Conservation (phyloP, 164 flowering plant genomes). For the Dillenia suffruticosa region DNA sequence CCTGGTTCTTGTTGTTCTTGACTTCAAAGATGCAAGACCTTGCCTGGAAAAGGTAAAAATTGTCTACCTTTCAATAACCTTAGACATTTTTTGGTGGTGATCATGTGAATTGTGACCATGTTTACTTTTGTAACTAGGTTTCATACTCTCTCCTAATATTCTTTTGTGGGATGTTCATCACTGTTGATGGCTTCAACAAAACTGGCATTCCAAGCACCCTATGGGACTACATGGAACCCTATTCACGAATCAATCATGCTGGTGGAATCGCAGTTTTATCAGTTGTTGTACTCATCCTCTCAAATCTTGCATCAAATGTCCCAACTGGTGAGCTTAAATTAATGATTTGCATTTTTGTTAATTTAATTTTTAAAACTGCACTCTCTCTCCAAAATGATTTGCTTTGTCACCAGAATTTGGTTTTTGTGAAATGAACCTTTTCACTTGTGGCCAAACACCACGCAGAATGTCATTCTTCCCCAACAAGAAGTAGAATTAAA, state of each 20-base stretch:
- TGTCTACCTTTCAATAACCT: background rate
- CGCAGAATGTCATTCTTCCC: no score
- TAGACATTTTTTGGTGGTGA: background rate
- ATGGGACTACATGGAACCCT: slow-evolving; percentile 60
- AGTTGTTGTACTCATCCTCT: slow-evolving; percentile 51
- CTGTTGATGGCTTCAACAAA: slow-evolving; percentile 64
- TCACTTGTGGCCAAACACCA: no score
- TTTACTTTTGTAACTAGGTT: slow-evolving; percentile 28
- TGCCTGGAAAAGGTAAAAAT: slow-evolving; percentile 68
- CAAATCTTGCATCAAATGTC: slow-evolving; percentile 66
- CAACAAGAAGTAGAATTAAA: no score
- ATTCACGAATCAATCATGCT: slow-evolving; percentile 40
- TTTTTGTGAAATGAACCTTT: no score
- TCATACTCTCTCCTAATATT: slow-evolving; percentile 64
- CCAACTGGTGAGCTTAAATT: slow-evolving; percentile 44
- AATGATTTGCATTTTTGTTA: no score
- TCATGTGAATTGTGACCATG: no score
- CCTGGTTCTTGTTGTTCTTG: slow-evolving; percentile 80
- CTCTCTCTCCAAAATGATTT: no score
- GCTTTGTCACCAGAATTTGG: no score
- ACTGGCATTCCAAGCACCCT: slow-evolving; percentile 54
- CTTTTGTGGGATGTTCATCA: slow-evolving; percentile 73
- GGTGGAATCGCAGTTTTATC: slow-evolving; percentile 43
- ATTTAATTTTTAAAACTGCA: no score
- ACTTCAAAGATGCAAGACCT: slow-evolving; percentile 89